phyloP scores from a whole-genome alignment of 495 filamentous ascomycete species.

The Podospora bellae-mahoneyi region DNA sequence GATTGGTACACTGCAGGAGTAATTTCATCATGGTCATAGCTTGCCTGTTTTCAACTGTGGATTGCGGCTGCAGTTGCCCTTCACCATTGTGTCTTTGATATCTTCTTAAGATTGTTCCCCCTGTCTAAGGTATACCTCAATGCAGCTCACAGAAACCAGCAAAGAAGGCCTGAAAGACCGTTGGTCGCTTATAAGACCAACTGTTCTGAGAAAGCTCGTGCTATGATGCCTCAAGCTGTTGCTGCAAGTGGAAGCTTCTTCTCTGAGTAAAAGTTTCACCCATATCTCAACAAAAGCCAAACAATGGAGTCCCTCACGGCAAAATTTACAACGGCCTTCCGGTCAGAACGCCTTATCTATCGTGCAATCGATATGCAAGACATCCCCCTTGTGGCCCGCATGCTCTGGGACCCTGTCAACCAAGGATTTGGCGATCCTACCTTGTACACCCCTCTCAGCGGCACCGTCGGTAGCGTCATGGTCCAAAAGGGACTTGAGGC shows the following conservation, averaged over 20 bases:
- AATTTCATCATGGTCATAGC: too few species aligned
- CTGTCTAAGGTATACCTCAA: background rate
- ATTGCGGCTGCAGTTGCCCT: background rate
- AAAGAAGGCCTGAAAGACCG: background rate
- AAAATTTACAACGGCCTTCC: constrained; percentile 20
- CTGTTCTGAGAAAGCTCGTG: background rate
- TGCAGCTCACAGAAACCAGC: background rate
- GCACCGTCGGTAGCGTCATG: constrained; percentile 12
- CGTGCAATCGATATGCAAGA: constrained; percentile 28
- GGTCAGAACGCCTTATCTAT: constrained; percentile 35
- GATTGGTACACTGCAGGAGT: too few species aligned
- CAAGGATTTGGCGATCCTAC: constrained; percentile 20
- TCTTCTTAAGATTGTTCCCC: constrained; percentile 2
- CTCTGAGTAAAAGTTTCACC: background rate
- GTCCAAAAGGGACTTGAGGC: constrained; percentile 18
- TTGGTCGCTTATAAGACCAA: background rate
- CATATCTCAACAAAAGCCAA: constrained; percentile 3
- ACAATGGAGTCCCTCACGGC: constrained; percentile 14
- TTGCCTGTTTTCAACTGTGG: background rate
- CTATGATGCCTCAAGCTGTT: background rate
- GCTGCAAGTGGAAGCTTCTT: background rate
- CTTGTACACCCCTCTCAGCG: constrained; percentile 12
- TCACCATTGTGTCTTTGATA: constrained; percentile 3
- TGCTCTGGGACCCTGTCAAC: constrained; percentile 16
- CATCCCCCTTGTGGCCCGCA: constrained; percentile 18